Evolutionary conservation across 2,329 filamentous ascomycete genomes (phyloP).

Genomic region (Botrytis byssoidea): DNA sequence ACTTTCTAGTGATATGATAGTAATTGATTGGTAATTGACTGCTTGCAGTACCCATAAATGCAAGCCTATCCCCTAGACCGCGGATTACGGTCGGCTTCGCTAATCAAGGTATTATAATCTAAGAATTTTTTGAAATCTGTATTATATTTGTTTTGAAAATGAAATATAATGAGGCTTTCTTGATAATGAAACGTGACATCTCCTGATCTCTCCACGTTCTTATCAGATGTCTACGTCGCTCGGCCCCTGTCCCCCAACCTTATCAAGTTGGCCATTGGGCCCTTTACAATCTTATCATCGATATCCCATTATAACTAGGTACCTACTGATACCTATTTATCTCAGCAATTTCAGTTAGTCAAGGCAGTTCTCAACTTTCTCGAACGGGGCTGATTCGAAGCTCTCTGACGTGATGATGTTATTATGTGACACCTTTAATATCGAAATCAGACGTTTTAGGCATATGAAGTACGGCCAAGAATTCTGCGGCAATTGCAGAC

Average conservation of each 20-base stretch:
- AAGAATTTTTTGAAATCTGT: too few relatives aligned
- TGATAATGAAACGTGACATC: background rate
- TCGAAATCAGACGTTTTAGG: background rate
- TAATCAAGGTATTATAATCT: too few relatives aligned
- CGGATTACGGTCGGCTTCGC: too few relatives aligned
- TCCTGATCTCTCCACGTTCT: slow-evolving; percentile 5
- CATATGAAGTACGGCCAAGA: background rate
- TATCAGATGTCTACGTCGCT: slow-evolving; percentile 1
- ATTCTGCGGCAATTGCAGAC: background rate
- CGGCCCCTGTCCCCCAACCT: background rate
- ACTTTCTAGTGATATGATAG: background rate
- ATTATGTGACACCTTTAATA: background rate
- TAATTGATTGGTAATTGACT: background rate
- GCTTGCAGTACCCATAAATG: background rate
- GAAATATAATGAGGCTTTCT: background rate
- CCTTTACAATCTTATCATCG: background rate
- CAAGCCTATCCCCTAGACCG: background rate
- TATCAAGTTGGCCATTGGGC: background rate
- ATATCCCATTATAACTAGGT: background rate
- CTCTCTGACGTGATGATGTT: background rate
- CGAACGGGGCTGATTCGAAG: background rate
- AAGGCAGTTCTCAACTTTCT: background rate
- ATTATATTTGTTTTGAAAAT: too few relatives aligned
- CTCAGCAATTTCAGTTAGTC: background rate
- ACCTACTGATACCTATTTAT: background rate